A percentile compares a stretch with the other conserved stretches of the same genome.
Evolutionary conservation across 169 alveolate species (phyloP).

Genomic region (Eimeria sp.): DNA sequence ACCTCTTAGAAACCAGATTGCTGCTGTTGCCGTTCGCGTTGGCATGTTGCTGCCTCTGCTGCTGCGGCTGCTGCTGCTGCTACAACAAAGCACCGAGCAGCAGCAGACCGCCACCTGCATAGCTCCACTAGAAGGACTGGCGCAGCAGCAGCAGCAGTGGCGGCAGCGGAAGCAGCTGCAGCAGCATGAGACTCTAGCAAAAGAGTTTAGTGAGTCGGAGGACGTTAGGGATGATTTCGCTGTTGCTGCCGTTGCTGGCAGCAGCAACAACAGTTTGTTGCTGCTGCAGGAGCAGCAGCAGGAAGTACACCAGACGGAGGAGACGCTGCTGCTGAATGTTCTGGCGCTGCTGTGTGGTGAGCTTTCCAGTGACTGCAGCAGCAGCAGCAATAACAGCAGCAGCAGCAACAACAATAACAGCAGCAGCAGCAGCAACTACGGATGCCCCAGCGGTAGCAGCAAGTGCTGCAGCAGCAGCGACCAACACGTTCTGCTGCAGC

Average conservation of each 20-base stretch:
- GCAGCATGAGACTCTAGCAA: neutral
- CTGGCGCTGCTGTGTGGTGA: slow-evolving; percentile 20
- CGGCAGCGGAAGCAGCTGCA: neutral
- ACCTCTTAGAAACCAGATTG: neutral
- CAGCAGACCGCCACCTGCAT: too few relatives aligned
- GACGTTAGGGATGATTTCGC: neutral
- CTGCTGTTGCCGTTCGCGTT: neutral
- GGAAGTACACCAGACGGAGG: slow-evolving; percentile 18
- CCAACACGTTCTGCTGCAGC: neutral
- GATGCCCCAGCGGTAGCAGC: slow-evolving; percentile 1
- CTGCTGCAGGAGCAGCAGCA: slow-evolving; percentile 14
- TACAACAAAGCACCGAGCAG: too few relatives aligned
- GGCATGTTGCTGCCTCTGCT: slow-evolving; percentile 47
- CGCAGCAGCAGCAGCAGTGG: too few relatives aligned
- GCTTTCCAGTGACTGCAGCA: neutral
- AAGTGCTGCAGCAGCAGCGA: neutral
- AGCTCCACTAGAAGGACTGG: too few relatives aligned
- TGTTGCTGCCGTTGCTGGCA: slow-evolving; percentile 29
- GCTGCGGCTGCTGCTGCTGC: slow-evolving; percentile 11
- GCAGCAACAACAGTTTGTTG: neutral
- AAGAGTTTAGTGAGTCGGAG: neutral
- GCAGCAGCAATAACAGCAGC: slow-evolving; percentile 4
- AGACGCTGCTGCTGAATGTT: slow-evolving; percentile 23
- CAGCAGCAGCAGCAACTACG: slow-evolving; percentile 5
- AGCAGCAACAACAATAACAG: neutral